Base-by-base conservation (phyloP, 257 asterid genomes). In the Craterostigma plantagineum region DNA sequence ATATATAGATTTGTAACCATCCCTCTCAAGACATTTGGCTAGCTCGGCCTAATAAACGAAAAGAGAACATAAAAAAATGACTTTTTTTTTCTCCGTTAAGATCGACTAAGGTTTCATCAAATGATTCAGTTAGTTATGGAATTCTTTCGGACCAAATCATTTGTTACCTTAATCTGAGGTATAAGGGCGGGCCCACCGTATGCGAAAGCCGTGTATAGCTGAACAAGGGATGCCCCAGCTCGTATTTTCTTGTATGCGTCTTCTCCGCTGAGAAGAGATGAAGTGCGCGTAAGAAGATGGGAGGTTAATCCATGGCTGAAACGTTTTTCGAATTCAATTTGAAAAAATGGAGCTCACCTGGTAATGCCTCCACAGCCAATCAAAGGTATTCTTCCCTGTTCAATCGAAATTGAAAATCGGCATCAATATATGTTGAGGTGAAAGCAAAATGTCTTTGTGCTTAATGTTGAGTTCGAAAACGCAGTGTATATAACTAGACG, bases 171-270 rank as follows among this genome's bases (percentile, higher is more conserved):
- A 6, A 90, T 75, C 59, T 55, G 51, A 49, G 99, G 99, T 52
- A 90, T 77, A 53, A 90, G 92, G 17, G 98, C 95, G 18, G 93
- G 98, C 1, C 98, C 98, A 0, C 98, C 95, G 33, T 82, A 87
- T 7, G 95, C 95, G 63, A 90, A 77, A 53, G 92, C 81, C 7
- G 99, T 83, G 57, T 90, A 90, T 13, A 83, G 84, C 86, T 87
- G 93, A 56, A 87, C 79, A 39, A 82, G 98, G 38, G 82, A 73
- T 18, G 98, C 98, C 46, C 95, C 95, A 4, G 98, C 82, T 63
- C 95, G 76, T 57, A 87, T 75, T 62, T 87, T 87, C 66, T 68
- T 68, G 77, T 82, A 87, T 30, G 98, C 98, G 53, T 90, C 99
- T 65, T 77, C 91, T 12, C 99, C 99, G 49, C 95, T 90, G 53